phyloP scores from a whole-genome alignment of 78 protist genomes.

The Cavenderia fasciculata region DNA sequence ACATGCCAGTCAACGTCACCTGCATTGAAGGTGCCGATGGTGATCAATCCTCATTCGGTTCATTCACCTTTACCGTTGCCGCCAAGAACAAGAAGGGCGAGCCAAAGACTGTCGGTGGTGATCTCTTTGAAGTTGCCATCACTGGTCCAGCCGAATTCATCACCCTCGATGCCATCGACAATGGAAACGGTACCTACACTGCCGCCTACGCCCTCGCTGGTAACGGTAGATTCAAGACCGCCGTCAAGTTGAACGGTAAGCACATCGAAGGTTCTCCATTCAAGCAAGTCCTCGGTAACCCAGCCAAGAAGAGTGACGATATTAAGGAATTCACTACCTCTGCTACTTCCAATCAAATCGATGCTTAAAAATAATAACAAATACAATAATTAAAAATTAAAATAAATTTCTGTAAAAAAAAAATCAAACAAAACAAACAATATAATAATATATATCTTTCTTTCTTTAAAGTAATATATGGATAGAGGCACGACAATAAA shows the following conservation, averaged over 20 bases:
- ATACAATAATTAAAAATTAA: background rate
- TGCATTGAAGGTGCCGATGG: constrained; percentile 80
- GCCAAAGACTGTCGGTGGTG: constrained; percentile 77
- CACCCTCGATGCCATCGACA: constrained; percentile 51
- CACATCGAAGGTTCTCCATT: constrained; percentile 81
- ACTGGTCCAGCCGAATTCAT: constrained; percentile 75
- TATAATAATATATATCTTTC: background rate
- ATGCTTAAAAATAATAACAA: too few species aligned
- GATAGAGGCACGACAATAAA: too few species aligned
- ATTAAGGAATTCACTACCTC: constrained; percentile 47
- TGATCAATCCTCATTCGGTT: constrained; percentile 51
- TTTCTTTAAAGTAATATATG: too few species aligned
- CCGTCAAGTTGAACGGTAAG: constrained; percentile 79
- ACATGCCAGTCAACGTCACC: constrained; percentile 70
- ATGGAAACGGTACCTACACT: constrained; percentile 79
- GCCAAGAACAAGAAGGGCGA: constrained; percentile 82
- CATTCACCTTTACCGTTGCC: constrained; percentile 82
- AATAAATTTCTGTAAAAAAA: background rate
- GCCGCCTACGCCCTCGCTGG: constrained; percentile 73
- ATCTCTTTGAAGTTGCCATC: constrained; percentile 59
- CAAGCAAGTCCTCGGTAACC: constrained; percentile 63
- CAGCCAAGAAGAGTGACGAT: constrained; percentile 68
- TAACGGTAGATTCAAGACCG: constrained; percentile 70
- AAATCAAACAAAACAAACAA: background rate
- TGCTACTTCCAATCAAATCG: constrained; percentile 13